Evolutionary conservation across 495 filamentous ascomycete genomes (phyloP).

Genomic region (Xylaria bambusicola): DNA sequence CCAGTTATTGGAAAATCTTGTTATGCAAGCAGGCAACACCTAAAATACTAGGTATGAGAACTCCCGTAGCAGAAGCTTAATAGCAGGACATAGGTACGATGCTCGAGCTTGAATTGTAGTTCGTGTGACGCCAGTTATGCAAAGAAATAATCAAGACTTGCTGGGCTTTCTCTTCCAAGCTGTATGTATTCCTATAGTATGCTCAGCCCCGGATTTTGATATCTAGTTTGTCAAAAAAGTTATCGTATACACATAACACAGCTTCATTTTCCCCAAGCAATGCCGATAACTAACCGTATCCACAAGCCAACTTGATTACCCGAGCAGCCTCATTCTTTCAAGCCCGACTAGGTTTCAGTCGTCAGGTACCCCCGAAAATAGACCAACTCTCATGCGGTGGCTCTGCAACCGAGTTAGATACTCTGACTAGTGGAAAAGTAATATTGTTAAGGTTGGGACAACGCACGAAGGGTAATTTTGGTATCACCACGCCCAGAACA

Average conservation of each 20-base stretch:
- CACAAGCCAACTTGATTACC: constrained; percentile 2
- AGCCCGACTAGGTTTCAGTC: constrained; percentile 38
- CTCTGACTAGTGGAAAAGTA: constrained; percentile 5
- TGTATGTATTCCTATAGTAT: constrained; percentile 24
- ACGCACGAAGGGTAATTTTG: constrained; percentile 91
- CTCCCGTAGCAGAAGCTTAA: not conserved
- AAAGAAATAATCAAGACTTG: not conserved
- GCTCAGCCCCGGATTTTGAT: not conserved
- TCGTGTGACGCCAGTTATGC: not conserved
- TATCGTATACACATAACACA: constrained; percentile 7
- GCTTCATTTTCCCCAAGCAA: not conserved
- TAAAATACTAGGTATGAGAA: too few relatives aligned
- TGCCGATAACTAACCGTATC: not conserved
- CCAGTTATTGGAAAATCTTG: too few relatives aligned
- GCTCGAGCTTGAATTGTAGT: not conserved
- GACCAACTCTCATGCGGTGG: constrained; percentile 69
- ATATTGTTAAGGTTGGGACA: not conserved
- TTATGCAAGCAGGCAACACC: too few relatives aligned
- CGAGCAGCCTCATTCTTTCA: not conserved
- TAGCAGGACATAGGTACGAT: not conserved
- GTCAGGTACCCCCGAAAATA: constrained; percentile 64
- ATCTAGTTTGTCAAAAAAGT: not conserved
- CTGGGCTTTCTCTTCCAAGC: constrained; percentile 12
- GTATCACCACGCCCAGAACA: constrained; percentile 87
- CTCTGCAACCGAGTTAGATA: constrained; percentile 49